These are phyloP conservation scores for Leucosporidium creatinivorum DNA, from an alignment of 768 basidiomycete species.

Conservation along the genomic window DNA sequence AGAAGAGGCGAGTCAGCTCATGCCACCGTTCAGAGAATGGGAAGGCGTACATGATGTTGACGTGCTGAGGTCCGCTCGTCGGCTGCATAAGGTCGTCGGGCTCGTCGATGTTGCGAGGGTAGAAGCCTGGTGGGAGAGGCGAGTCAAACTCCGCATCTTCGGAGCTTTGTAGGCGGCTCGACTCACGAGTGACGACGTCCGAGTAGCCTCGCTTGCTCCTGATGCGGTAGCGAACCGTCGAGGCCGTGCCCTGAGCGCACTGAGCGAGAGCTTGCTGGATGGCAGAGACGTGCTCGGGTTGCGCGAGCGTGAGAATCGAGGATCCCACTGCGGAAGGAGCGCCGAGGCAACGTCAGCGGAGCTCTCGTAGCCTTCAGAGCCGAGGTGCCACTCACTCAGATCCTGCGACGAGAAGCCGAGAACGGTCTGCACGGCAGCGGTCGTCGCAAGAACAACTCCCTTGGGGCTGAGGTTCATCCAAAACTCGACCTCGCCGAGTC, in stretches of 20 bases:
- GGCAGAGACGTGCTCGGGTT: conserved; percentile 34
- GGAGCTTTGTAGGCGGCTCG: no score
- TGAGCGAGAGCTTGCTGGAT: conserved; percentile 38
- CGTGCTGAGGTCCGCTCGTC: conserved; percentile 14
- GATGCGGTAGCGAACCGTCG: conserved; percentile 41
- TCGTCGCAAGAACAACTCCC: conserved; percentile 44
- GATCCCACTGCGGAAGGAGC: conserved; percentile 28
- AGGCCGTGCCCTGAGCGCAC: conserved; percentile 34
- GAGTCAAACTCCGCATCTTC: background rate
- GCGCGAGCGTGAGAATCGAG: conserved; percentile 39
- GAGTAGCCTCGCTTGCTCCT: conserved; percentile 36
- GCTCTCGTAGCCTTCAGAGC: background rate
- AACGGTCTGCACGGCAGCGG: conserved; percentile 40
- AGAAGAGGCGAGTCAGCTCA: background rate
- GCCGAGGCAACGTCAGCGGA: conserved; percentile 2
- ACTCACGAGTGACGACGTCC: conserved; percentile 41
- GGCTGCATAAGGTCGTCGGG: conserved; percentile 5
- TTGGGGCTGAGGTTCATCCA: conserved; percentile 45
- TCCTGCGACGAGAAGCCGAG: conserved; percentile 38
- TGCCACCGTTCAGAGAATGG: accelerated
- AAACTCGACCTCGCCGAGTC: conserved; percentile 45
- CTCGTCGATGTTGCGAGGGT: conserved; percentile 23
- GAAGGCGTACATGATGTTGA: conserved; percentile 20
- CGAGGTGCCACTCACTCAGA: conserved; percentile 7
- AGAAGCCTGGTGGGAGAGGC: conserved; percentile 14